Evolutionary conservation across 2,329 filamentous ascomycete genomes (phyloP).

Genomic region (Talaromyces sp.): DNA sequence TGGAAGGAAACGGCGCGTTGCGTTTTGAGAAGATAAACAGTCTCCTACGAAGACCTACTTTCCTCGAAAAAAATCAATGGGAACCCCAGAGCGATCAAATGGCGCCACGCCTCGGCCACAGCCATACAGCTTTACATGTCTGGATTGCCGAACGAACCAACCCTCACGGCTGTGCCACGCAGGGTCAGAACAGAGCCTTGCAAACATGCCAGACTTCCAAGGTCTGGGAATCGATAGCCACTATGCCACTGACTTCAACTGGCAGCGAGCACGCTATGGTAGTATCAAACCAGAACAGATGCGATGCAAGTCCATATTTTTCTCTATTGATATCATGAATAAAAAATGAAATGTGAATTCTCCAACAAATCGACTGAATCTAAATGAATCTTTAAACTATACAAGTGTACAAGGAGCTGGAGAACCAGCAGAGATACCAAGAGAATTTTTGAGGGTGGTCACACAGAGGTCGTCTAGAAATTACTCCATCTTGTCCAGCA

Average conservation of each 20-base stretch:
- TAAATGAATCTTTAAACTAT: conserved; percentile 1
- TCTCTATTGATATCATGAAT: neutral
- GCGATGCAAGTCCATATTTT: neutral
- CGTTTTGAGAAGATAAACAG: conserved; percentile 54
- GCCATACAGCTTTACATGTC: neutral
- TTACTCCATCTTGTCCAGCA: conserved; percentile 87
- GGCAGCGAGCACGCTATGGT: neutral
- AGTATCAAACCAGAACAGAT: neutral
- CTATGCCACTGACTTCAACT: neutral
- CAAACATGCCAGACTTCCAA: neutral
- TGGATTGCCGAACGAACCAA: neutral
- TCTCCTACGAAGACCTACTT: neutral
- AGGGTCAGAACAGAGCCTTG: neutral
- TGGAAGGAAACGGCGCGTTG: conserved; percentile 74
- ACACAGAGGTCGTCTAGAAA: conserved; percentile 35
- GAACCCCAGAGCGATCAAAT: neutral
- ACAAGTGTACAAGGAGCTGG: conserved; percentile 11
- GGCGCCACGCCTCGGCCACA: neutral
- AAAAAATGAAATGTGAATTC: neutral
- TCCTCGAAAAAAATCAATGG: neutral
- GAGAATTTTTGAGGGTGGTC: neutral
- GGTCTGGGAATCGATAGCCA: neutral
- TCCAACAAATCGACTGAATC: neutral
- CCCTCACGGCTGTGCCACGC: neutral
- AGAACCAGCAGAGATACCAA: neutral